phyloP scores from a whole-genome alignment of 495 filamentous ascomycete species.

The Neurospora sp. region DNA sequence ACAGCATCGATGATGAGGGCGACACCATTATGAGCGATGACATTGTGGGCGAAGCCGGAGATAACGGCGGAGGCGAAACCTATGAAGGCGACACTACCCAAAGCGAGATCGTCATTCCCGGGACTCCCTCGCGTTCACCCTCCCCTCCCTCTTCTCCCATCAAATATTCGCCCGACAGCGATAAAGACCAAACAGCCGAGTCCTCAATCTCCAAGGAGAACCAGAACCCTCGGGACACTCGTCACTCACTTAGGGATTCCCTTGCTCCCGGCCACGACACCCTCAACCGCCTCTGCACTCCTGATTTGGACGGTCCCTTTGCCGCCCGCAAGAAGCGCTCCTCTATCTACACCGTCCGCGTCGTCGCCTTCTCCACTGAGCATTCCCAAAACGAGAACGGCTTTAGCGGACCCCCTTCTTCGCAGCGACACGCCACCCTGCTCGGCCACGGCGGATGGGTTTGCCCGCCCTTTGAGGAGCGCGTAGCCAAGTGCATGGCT shows the following conservation, averaged over 20 bases:
- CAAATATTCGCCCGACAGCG: background rate
- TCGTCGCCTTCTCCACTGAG: slow-evolving; percentile 11
- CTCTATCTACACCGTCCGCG: slow-evolving; percentile 14
- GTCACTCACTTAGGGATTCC: background rate
- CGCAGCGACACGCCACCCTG: slow-evolving; percentile 11
- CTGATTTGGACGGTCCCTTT: background rate
- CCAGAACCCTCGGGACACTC: background rate
- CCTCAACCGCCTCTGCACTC: background rate
- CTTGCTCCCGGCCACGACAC: background rate
- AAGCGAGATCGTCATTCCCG: background rate
- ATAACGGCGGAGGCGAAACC: background rate
- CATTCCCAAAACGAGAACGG: slow-evolving; percentile 3
- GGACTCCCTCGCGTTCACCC: background rate
- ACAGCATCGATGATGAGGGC: background rate
- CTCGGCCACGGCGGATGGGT: slow-evolving; percentile 16
- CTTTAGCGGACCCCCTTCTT: slow-evolving; percentile 13
- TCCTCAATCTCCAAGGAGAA: background rate
- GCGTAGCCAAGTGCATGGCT: slow-evolving; percentile 6
- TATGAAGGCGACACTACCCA: background rate
- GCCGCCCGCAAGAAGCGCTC: slow-evolving; percentile 5
- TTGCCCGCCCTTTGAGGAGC: slow-evolving; percentile 15
- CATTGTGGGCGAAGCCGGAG: background rate
- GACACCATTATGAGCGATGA: background rate
- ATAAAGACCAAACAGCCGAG: background rate
- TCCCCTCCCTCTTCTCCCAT: background rate